Percentiles rank a stretch among this genome's conserved stretches.
These are phyloP conservation scores for Phyllosticta citribraziliensis DNA, from an alignment of 2,329 filamentous ascomycete genomes.

Conservation along the genomic window DNA sequence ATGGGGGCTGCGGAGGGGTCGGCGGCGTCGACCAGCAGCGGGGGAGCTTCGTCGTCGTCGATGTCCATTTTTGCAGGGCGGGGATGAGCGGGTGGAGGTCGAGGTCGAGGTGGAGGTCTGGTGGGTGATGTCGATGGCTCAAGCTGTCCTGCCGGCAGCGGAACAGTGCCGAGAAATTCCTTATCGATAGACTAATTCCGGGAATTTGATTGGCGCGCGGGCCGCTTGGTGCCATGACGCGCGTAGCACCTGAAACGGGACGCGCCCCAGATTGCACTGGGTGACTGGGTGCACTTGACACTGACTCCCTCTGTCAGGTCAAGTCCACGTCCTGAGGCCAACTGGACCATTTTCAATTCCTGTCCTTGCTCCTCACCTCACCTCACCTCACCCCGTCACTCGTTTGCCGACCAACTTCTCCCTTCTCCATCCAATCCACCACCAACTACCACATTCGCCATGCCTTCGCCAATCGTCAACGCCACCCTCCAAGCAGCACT, in stretches of 20 bases:
- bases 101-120: no score
- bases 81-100: not conserved
- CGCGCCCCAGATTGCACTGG: not conserved
- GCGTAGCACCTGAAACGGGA: not conserved
- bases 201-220: not conserved
- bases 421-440: not conserved
- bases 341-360: not conserved
- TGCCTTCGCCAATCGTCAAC: constrained; percentile 18
- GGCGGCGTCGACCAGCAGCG: constrained; percentile 49
- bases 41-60: constrained; percentile 47
- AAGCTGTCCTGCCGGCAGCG: not conserved
- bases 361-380: not conserved
- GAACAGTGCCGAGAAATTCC: not conserved
- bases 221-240: not conserved
- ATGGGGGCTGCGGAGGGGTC: constrained; percentile 21
- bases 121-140: not conserved
- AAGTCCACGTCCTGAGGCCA: not conserved
- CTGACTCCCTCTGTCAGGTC: not conserved
- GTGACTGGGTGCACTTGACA: no score
- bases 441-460: constrained; percentile 18
- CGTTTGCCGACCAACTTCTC: not conserved
- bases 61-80: constrained; percentile 31
- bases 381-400: not conserved
- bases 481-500: constrained; percentile 18
- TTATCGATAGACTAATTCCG: constrained; percentile 5